phyloP scores from a whole-genome alignment of 169 alveolate genomes.

The Plasmodium falciparum region DNA sequence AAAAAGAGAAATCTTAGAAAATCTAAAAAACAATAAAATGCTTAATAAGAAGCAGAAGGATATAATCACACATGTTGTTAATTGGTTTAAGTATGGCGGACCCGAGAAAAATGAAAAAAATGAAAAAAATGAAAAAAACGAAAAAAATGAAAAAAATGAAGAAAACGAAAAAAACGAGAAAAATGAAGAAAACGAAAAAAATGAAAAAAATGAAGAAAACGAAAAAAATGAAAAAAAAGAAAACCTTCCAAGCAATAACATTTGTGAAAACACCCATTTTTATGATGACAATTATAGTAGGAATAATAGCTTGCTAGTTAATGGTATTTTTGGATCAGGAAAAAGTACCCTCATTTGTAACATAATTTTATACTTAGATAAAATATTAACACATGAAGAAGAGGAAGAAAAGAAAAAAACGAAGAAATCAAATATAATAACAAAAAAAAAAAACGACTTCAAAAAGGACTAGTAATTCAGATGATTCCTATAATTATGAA shows the following conservation, averaged over 20 bases:
- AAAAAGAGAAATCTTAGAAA: background rate
- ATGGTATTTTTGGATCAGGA: conserved; percentile 67
- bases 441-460: background rate
- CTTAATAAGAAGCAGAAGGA: conserved; percentile 35
- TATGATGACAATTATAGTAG: background rate
- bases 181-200: too few species aligned
- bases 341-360: conserved; percentile 62
- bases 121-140: too few species aligned
- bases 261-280: too few species aligned
- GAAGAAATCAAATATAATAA: background rate
- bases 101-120: background rate
- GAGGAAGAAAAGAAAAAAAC: background rate
- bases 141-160: too few species aligned
- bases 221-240: too few species aligned
- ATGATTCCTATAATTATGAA: too few species aligned
- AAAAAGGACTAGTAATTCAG: too few species aligned
- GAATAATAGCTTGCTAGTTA: conserved; percentile 28
- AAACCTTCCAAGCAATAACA: too few species aligned
- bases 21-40: background rate
- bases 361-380: conserved; percentile 15
- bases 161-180: too few species aligned
- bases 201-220: too few species aligned
- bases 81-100: conserved; percentile 13
- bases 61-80: conserved; percentile 11
- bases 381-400: conserved; percentile 30